Evolutionary conservation across 805 yeast species (phyloP).

Genomic region (Candida coquimbonensis): DNA sequence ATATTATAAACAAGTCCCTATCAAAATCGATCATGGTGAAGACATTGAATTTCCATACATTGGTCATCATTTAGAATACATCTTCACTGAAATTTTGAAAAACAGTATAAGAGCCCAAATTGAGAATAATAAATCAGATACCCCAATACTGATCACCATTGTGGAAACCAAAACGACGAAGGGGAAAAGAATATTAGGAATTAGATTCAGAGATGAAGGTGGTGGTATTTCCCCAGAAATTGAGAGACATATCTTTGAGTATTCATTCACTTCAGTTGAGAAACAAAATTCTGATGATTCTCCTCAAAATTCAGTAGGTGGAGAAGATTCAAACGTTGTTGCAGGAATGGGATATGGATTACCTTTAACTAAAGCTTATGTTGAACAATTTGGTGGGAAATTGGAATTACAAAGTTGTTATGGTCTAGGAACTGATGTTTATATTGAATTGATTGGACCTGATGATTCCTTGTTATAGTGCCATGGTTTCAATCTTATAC

Average conservation of each 20-base stretch:
- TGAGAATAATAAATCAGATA: constrained; percentile 41
- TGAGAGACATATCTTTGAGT: constrained; percentile 68
- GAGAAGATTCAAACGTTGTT: constrained; percentile 56
- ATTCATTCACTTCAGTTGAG: constrained; percentile 78
- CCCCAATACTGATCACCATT: constrained; percentile 43
- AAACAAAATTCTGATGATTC: constrained; percentile 42
- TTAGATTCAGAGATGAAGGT: constrained; percentile 80
- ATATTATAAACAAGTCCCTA: constrained; percentile 66
- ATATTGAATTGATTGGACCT: constrained; percentile 39
- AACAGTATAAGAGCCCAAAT: constrained; percentile 85
- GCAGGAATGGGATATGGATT: constrained; percentile 98
- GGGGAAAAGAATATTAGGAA: constrained; percentile 37
- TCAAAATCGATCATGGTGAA: constrained; percentile 50
- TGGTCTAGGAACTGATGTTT: constrained; percentile 79
- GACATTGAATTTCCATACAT: constrained; percentile 71
- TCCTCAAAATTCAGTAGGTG: constrained; percentile 59
- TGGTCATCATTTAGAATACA: constrained; percentile 81
- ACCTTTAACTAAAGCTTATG: constrained; percentile 73
- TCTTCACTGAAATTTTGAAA: constrained; percentile 79
- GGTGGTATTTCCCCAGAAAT: constrained; percentile 74
- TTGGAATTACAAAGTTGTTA: constrained; percentile 61
- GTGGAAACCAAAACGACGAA: constrained; percentile 25
- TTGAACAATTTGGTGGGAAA: constrained; percentile 65
- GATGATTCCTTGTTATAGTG: constrained; percentile 13
- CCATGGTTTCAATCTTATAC: too few relatives aligned